Evolutionary conservation across 441 rosid species (phyloP).

Genomic region (Sinapis alba): DNA sequence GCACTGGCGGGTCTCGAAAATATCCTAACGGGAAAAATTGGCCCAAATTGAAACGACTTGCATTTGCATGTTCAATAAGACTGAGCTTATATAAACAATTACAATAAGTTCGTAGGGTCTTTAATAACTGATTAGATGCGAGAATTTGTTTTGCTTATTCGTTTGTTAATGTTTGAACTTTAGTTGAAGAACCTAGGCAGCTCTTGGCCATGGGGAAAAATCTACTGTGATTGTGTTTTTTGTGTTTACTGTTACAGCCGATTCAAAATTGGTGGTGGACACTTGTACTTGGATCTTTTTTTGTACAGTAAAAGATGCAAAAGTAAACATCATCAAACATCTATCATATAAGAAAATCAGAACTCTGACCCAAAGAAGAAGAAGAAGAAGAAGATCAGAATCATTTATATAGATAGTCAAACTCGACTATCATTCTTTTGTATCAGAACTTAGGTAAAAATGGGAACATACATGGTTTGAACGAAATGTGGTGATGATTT

Average conservation of each 20-base stretch:
- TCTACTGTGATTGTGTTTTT: not conserved
- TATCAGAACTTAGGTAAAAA: not conserved
- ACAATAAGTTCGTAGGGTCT: not conserved
- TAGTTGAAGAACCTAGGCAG: not conserved
- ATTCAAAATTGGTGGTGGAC: not conserved
- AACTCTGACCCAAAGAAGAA: not conserved
- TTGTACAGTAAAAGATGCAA: not conserved
- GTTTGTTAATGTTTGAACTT: not conserved
- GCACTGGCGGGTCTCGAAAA: not conserved
- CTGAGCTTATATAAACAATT: not conserved
- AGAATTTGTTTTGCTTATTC: not conserved
- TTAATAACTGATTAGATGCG: not conserved
- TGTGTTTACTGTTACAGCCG: not conserved
- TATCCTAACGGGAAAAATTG: not conserved
- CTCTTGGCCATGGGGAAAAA: not conserved
- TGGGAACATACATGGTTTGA: conserved; percentile 10
- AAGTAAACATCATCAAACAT: not conserved
- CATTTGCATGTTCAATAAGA: not conserved
- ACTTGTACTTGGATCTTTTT: not conserved
- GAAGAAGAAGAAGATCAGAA: not conserved
- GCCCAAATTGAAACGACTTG: conserved; percentile 14
- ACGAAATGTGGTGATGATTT: conserved; percentile 14
- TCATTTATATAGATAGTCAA: conserved; percentile 7
- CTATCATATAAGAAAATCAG: not conserved
- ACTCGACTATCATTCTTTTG: conserved; percentile 1